Percentiles rank a stretch among this genome's conserved stretches.
Evolutionary conservation across 1,284 basidiomycete genomes (phyloP).

Genomic region (Phaffia rhodozyma): DNA sequence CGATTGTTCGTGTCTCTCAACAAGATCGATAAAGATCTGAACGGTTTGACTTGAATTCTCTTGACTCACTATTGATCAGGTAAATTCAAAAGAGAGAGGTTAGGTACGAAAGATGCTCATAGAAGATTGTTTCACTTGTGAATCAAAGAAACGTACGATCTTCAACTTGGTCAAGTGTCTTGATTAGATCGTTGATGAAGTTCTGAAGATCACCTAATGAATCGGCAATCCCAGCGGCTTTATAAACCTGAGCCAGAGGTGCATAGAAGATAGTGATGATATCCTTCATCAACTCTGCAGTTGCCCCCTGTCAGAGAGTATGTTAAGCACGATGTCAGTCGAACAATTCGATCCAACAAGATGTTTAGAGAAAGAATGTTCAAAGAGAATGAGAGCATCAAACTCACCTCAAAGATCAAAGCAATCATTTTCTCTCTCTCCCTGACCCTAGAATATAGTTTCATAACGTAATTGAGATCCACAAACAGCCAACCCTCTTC

Average conservation of each 20-base stretch:
- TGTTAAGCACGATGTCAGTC: not conserved
- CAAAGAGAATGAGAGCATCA: not conserved
- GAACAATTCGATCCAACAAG: not conserved
- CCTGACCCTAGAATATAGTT: slow-evolving; percentile 62
- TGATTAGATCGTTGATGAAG: slow-evolving; percentile 92
- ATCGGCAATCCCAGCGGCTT: slow-evolving; percentile 92
- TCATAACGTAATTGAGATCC: slow-evolving; percentile 66
- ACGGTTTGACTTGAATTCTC: slow-evolving; percentile 77
- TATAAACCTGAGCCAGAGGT: slow-evolving; percentile 95
- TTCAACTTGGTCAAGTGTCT: slow-evolving; percentile 83
- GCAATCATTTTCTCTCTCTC: slow-evolving; percentile 90
- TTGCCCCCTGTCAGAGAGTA: slow-evolving; percentile 56
- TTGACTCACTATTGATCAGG: slow-evolving; percentile 50
- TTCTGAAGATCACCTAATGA: slow-evolving; percentile 82
- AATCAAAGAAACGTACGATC: slow-evolving; percentile 50
- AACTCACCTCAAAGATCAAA: slow-evolving; percentile 78
- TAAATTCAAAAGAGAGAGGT: not conserved
- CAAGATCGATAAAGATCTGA: slow-evolving; percentile 85
- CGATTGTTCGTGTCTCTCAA: slow-evolving; percentile 83
- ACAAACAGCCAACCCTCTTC: slow-evolving; percentile 93
- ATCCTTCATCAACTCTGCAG: slow-evolving; percentile 89
- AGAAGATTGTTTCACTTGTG: slow-evolving; percentile 1
- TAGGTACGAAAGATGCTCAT: not conserved
- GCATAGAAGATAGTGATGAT: slow-evolving; percentile 99
- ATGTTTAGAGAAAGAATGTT: not conserved